These are phyloP conservation scores for Phytophthora rubi DNA, from an alignment of 352 stramenopile species.

Conservation along the genomic window DNA sequence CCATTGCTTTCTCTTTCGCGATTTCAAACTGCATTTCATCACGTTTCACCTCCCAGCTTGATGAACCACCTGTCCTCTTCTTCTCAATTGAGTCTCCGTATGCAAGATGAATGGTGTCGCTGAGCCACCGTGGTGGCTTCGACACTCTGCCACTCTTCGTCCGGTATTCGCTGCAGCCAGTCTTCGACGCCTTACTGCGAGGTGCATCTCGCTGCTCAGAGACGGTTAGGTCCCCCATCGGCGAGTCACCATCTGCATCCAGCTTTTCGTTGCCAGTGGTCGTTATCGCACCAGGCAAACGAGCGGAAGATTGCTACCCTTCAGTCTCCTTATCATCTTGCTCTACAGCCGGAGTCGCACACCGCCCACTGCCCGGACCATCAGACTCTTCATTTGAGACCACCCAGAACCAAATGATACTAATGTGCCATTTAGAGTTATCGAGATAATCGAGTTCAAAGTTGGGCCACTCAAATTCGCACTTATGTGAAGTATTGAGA, in stretches of 20 bases:
- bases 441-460: too few species aligned
- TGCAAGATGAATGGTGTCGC: neutral
- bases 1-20: conserved; percentile 6
- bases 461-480: too few species aligned
- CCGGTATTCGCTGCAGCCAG: neutral
- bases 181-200: neutral
- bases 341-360: neutral
- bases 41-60: neutral
- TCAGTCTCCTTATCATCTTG: neutral
- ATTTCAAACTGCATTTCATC: conserved; percentile 1
- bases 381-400: neutral
- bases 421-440: too few species aligned
- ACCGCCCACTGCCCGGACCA: neutral
- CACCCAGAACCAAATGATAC: too few species aligned
- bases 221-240: neutral
- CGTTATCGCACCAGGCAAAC: neutral
- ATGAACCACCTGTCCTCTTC: neutral
- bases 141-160: neutral
- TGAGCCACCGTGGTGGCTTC: neutral
- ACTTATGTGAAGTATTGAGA: too few species aligned
- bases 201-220: neutral
- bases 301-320: neutral
- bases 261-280: neutral
- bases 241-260: neutral
- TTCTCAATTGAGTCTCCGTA: neutral